These are phyloP conservation scores for Coffea humblotiana DNA, from an alignment of 305 asterid genomes.

Conservation along the genomic window DNA sequence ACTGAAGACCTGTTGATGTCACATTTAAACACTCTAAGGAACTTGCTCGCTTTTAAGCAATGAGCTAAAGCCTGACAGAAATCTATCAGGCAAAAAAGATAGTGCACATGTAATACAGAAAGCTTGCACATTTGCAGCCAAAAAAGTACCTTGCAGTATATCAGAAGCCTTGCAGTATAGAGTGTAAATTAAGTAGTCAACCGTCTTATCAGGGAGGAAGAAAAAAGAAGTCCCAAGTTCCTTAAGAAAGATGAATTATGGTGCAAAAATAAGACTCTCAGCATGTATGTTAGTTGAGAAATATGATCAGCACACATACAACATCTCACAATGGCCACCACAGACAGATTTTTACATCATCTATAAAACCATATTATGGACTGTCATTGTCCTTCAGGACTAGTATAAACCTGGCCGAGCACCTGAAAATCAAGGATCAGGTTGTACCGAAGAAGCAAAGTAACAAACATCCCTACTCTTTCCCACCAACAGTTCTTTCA, in stretches of 20 bases:
- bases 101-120: background rate
- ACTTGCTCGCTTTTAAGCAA: background rate
- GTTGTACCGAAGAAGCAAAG: background rate
- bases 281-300: background rate
- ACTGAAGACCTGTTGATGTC: no score
- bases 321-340: background rate
- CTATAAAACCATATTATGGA: background rate
- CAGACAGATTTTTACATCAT: background rate
- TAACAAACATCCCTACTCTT: background rate
- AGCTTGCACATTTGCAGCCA: background rate
- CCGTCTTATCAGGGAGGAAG: background rate
- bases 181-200: background rate
- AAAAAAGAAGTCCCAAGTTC: background rate
- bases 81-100: background rate
- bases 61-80: background rate
- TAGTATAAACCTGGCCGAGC: background rate
- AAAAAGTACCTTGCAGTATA: background rate
- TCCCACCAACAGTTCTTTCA: background rate
- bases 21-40: background rate
- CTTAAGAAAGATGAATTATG: background rate
- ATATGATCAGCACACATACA: background rate
- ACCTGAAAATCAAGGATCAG: conserved; percentile 1
- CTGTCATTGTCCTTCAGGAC: background rate
- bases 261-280: background rate
- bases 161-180: background rate